These are phyloP conservation scores for Cicer judaicum DNA, from an alignment of 306 rosid genomes.

Conservation along the genomic window DNA sequence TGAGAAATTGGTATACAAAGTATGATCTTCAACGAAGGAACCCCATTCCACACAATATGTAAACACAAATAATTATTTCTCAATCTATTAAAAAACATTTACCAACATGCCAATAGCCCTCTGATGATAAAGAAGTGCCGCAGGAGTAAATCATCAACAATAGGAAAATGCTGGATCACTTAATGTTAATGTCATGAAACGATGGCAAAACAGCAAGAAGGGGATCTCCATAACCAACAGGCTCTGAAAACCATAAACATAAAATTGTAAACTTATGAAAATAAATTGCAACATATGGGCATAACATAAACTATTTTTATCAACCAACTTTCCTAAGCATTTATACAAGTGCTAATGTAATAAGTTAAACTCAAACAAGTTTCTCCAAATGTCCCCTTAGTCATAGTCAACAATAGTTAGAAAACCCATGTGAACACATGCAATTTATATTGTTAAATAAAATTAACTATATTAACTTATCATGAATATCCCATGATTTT, in stretches of 20 bases:
- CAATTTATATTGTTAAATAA: not conserved
- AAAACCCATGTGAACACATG: constrained; percentile 14
- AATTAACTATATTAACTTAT: constrained; percentile 3
- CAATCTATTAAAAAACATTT: constrained; percentile 33
- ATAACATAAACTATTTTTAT: not conserved
- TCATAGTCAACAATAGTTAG: constrained; percentile 25
- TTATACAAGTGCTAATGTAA: not conserved
- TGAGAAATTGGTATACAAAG: constrained; percentile 38
- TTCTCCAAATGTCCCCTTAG: not conserved
- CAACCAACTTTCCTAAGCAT: not conserved
- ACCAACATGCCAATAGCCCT: constrained; percentile 34
- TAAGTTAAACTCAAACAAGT: not conserved
- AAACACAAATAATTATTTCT: constrained; percentile 40
- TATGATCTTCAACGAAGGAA: constrained; percentile 28
- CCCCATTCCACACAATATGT: not conserved
- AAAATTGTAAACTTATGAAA: constrained; percentile 17
- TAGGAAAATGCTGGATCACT: constrained; percentile 52
- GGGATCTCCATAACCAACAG: constrained; percentile 92
- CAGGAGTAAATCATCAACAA: constrained; percentile 22
- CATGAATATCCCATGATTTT: constrained; percentile 22
- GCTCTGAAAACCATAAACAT: constrained; percentile 65
- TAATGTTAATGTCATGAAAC: constrained; percentile 75
- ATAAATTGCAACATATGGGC: not conserved
- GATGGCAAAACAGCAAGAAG: constrained; percentile 88
- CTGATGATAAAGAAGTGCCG: constrained; percentile 32